Evolutionary conservation across 352 stramenopile species (phyloP).

Genomic region (Pythium sp.): DNA sequence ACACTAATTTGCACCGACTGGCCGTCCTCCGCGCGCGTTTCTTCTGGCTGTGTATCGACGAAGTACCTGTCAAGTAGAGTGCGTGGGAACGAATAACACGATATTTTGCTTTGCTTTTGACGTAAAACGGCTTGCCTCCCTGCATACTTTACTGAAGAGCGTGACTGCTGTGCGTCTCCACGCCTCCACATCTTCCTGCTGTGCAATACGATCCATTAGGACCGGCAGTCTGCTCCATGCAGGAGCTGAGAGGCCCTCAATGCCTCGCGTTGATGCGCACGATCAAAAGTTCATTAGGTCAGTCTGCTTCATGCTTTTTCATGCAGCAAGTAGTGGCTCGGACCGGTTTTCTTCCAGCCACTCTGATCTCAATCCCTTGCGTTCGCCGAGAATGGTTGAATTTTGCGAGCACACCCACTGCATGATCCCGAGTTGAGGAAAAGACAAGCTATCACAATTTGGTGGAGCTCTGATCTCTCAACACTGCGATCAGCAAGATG

Average conservation of each 20-base stretch:
- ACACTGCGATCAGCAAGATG: not conserved
- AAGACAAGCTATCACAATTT: not conserved
- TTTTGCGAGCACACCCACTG: no score
- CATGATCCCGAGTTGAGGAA: not conserved
- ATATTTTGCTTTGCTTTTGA: slow-evolving; percentile 16
- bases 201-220: not conserved
- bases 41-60: slow-evolving; percentile 2
- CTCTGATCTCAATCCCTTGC: no score
- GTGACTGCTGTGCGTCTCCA: not conserved
- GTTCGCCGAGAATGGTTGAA: no score
- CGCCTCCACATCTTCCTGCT: not conserved
- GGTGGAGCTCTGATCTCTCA: not conserved
- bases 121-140: not conserved
- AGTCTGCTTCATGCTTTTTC: not conserved
- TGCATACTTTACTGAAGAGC: not conserved
- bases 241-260: not conserved
- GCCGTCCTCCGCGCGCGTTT: not conserved
- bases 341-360: not conserved
- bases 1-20: not conserved
- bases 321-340: not conserved
- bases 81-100: slow-evolving; percentile 11
- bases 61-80: not conserved
- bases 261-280: no score
- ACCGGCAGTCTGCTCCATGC: not conserved
- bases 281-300: no score